A percentile compares a stretch with the other conserved stretches of the same genome.
Conservation (phyloP, 2,329 filamentous ascomycete species). For the Aaosphaeria arxii region DNA sequence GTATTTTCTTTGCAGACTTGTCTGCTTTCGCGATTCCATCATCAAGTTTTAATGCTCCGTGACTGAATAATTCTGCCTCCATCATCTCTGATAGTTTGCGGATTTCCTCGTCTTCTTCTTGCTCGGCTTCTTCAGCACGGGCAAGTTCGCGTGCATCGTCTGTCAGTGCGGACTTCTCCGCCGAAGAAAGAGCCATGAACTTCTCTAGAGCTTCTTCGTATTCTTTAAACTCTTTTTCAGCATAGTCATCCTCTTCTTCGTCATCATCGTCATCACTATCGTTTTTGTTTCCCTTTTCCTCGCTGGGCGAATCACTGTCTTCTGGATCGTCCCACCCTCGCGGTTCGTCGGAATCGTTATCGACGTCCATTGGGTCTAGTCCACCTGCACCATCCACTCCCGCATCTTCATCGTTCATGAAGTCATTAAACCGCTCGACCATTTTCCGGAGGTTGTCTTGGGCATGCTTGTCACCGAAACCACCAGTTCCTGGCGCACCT, state of each 20-base stretch:
- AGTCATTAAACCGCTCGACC: constrained; percentile 88
- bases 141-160: constrained; percentile 34
- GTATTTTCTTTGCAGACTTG: constrained; percentile 3
- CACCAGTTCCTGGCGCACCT: constrained; percentile 9
- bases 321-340: constrained; percentile 42
- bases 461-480: constrained; percentile 62
- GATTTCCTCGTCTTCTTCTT: constrained; percentile 57
- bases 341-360: constrained; percentile 50
- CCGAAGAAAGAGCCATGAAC: constrained; percentile 71
- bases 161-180: constrained; percentile 29
- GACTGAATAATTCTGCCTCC: constrained; percentile 67
- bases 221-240: constrained; percentile 66
- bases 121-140: constrained; percentile 40
- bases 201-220: constrained; percentile 78
- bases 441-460: constrained; percentile 83
- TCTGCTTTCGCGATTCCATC: constrained; percentile 16
- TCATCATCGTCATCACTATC: constrained; percentile 52
- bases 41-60: constrained; percentile 56
- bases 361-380: constrained; percentile 65
- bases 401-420: constrained; percentile 81
- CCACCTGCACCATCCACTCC: constrained; percentile 75
- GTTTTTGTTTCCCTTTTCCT: background rate
- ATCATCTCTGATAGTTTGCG: constrained; percentile 64
- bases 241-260: constrained; percentile 61
- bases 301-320: constrained; percentile 33